phyloP scores from a whole-genome alignment of 148 eudicot species.

The Drosera capensis region DNA sequence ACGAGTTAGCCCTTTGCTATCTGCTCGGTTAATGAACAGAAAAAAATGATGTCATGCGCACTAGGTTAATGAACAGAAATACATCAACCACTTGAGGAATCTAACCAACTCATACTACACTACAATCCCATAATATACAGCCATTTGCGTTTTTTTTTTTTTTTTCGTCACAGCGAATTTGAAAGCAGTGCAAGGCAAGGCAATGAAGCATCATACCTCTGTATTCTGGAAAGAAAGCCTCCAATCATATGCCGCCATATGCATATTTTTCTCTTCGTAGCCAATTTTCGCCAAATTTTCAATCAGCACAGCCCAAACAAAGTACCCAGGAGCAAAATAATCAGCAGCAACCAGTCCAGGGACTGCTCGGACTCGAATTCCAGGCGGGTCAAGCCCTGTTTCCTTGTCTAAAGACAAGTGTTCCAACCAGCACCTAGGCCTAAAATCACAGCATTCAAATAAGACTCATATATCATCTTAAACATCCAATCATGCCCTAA shows the following conservation, averaged over 20 bases:
- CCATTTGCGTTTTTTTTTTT: too few relatives aligned
- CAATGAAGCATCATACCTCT: constrained; percentile 29
- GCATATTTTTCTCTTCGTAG: constrained; percentile 48
- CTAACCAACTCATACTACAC: too few relatives aligned
- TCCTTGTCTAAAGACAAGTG: constrained; percentile 53
- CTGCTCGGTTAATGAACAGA: too few relatives aligned
- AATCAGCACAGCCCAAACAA: constrained; percentile 57
- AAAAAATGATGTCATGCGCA: not conserved
- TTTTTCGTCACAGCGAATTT: not conserved
- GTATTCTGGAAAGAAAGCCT: constrained; percentile 62
- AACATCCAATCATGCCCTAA: too few relatives aligned
- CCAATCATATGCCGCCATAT: constrained; percentile 70
- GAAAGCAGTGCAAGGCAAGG: not conserved
- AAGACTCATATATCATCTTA: too few relatives aligned
- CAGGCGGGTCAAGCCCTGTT: constrained; percentile 63
- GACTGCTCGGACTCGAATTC: constrained; percentile 50
- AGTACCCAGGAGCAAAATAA: constrained; percentile 60
- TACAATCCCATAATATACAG: too few relatives aligned
- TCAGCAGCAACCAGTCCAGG: constrained; percentile 61
- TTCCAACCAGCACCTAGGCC: constrained; percentile 74
- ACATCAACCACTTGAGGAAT: too few relatives aligned
- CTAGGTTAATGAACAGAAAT: not conserved
- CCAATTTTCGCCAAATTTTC: constrained; percentile 49
- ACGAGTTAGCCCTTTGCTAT: not conserved
- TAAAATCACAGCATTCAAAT: constrained; percentile 10